Evolutionary conservation across 768 basidiomycete species (phyloP), one percentile per base, ranked within the genome.

Genomic region (Leccinum obscurum): DNA sequence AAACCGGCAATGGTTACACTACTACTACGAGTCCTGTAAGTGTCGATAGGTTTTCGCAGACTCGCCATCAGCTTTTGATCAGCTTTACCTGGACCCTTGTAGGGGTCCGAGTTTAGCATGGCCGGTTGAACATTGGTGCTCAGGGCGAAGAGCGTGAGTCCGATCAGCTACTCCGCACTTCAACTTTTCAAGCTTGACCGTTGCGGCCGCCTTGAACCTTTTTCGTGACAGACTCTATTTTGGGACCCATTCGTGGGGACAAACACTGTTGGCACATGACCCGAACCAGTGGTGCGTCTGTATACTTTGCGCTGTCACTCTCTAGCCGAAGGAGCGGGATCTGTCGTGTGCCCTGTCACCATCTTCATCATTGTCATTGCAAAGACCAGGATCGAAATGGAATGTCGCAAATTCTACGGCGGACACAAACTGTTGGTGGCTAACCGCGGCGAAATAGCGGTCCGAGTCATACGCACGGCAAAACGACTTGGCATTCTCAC

Each of bases 371-470:
- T 14, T 15, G n/a, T 17, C 58, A 41, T 37, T 7, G 32, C 28
- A n/a, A 28, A 26, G 28, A 51, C 46, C 7, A 17, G 20, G 26
- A 26, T 49, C 46, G 50, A 53, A 8, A 65, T 65, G 70, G 32
- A 53, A 3, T 62, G 57, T 51, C 64, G 60, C 44, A 13, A 52
- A 35, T 39, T 62, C 17, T 71, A 70, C 35, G 56, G 64, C 3
- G 53, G 61, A n/a, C 80, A 84, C 62, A 85, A 81, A 62, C 75
- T 88, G 0, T 79, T 89, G 61, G 76, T 90, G 60, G 86, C 86
- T 20, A 89, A 90, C 70, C 83, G 88, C 26, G 88, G 88, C 46
- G 88, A 90, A 70, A 89, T 90, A 55, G 87, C 87, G 9, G 77
- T 85, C 14, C 83, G 88, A 9, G 80, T 89, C 63, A 74, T 89